Base-by-base conservation (phyloP, 2,329 filamentous ascomycete genomes). In the Verticillium nubilum region DNA sequence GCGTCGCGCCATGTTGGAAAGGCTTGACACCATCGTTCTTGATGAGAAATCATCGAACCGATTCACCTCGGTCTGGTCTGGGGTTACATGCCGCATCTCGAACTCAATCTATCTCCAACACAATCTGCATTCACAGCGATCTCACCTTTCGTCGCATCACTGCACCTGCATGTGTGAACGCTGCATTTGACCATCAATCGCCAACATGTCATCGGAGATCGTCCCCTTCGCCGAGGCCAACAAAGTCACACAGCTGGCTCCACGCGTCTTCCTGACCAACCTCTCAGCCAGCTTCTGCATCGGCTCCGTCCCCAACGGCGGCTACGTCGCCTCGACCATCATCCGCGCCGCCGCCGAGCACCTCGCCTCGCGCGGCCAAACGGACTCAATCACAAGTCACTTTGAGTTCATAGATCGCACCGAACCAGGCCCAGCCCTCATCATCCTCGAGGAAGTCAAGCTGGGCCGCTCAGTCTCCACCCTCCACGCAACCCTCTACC, bases 241-340 rank as follows among this genome's bases (percentile, higher is more conserved):
- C 5, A 58, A 61, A 28, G 57, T 68, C 31, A 58, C 63, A n/a
- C 61, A 57, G n/a, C 60, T 69, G 25, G 67, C 64, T 19, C 59
- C 66, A 0, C 58, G 67, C n/a, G 62, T 61, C 2, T 70, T 70
- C 58, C 52, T 53, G 2, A 67, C 62, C 37, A 66, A 65, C 23
- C 63, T 71, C 0, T 25, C 52, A 5, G 61, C 66, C 5, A 62
- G 61, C 1, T 70, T 64, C 53, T 67, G 64, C 59, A 69, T 69
- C 23, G 69, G 68, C 9, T 64, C 54, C 75, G 74, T 80, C 15
- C 78, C 78, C 2, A 77, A 81, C 59, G 78, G 78, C 60, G 78
- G 78, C 47, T 81, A 79, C 59, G 72, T 78, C 1, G 73, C 77
- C 4, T 70, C 73, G 17, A 70, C 74, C 54, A 70, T 81, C 55